Base-by-base conservation (phyloP, 2,329 filamentous ascomycete species). In the Tympanopsis confertula region DNA sequence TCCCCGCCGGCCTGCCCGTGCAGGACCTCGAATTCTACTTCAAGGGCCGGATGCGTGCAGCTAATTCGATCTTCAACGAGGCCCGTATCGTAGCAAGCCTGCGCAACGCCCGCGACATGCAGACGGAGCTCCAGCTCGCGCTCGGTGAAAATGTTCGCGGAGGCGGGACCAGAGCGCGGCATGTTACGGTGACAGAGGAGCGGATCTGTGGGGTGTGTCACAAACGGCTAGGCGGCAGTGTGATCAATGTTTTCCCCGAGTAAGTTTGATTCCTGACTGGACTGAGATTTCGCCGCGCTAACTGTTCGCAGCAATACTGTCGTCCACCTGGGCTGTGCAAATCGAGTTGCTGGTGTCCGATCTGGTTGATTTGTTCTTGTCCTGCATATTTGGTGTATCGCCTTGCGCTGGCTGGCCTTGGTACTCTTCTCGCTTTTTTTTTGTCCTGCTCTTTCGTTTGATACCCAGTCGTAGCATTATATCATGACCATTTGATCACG, bases 191-290 rank as follows among this genome's bases (percentile, higher is more conserved):
- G 40, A 67, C 64, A n/a, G 76, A 81, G 47, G 74, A 80, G 38
- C 61, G 74, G 37, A 68, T 79, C 45, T 81, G 76, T 53, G 65
- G 66, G 35, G 69, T 79, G 20, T 81, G 76, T 50, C 67, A 77
- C 49, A 79, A 79, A 58, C 56, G 76, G 42, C 72, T 81, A 51
- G 75, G 75, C 2, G 69, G 72, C 4, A 76, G 69, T 53, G 76
- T 77, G 28, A 74, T 81, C 42, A 68, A 75, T 44, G 74, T 80
- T 5, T 77, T 74, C 56, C 74, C 77, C 19, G 71, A 79, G 65
- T 68, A 56, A 52, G 5, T 17, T 19, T 26, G 35, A 5, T 18
- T 14, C 35, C 18, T 40, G 3, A 4, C 20, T 30, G 15, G 12
- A 33, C 32, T 17, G 20, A 20, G 18, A n/a, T 15, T 36, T 50